These are phyloP conservation scores for Schrenkiella parvula DNA, from an alignment of 345 rosid species.

Conservation along the genomic window DNA sequence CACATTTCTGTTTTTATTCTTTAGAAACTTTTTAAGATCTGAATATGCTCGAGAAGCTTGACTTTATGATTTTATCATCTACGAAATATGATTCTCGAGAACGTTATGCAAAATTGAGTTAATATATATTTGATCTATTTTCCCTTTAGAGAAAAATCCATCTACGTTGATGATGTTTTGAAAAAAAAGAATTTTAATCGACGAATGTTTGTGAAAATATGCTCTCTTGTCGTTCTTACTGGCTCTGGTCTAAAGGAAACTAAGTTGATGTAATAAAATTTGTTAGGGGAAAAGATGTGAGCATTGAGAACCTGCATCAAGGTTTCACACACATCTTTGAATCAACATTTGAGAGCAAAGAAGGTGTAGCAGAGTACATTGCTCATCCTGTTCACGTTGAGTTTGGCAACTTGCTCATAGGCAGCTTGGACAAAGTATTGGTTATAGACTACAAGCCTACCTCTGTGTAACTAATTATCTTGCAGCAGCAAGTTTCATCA, in stretches of 20 bases:
- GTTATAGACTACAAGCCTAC: slow-evolving; percentile 76
- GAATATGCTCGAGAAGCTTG: no score
- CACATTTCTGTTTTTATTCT: background rate
- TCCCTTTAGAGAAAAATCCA: no score
- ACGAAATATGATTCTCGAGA: background rate
- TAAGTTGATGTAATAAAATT: no score
- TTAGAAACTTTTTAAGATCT: no score
- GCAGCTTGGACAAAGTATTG: slow-evolving; percentile 51
- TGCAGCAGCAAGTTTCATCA: background rate
- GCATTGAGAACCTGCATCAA: slow-evolving; percentile 72
- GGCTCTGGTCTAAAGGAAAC: background rate
- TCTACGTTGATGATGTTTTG: no score
- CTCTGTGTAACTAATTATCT: slow-evolving; percentile 25
- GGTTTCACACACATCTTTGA: slow-evolving; percentile 81
- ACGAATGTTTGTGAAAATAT: no score
- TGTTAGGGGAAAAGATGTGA: slow-evolving; percentile 81
- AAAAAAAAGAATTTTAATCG: background rate
- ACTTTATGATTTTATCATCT: background rate
- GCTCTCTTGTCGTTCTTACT: background rate
- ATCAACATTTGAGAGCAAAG: slow-evolving; percentile 67
- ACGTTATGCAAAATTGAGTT: background rate
- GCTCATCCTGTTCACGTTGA: slow-evolving; percentile 74
- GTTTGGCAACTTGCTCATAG: slow-evolving; percentile 42
- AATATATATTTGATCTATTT: no score
- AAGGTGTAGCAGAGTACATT: slow-evolving; percentile 63